Evolutionary conservation across 1,139 yeast genomes (phyloP).

Genomic region (Yamadazyma jaroonii): DNA sequence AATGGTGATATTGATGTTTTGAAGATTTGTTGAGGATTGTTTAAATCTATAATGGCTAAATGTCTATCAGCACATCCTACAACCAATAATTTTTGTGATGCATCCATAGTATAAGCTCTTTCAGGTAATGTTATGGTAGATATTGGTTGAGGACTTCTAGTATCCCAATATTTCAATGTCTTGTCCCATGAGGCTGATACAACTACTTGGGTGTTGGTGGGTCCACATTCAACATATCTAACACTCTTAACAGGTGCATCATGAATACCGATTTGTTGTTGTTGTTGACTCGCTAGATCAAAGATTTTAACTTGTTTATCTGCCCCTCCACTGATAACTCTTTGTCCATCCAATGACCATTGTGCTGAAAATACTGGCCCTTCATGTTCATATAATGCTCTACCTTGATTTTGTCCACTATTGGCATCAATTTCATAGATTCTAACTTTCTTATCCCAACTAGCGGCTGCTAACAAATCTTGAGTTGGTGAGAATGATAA

Average conservation of each 20-base stretch:
- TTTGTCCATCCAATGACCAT: slow-evolving; percentile 85
- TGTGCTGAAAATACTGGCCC: slow-evolving; percentile 82
- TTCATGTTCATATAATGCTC: slow-evolving; percentile 87
- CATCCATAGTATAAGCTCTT: slow-evolving; percentile 87
- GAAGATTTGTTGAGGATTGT: slow-evolving; percentile 81
- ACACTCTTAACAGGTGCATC: slow-evolving; percentile 77
- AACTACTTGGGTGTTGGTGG: slow-evolving; percentile 74
- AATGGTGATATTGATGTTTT: slow-evolving; percentile 76
- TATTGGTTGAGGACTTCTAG: slow-evolving; percentile 82
- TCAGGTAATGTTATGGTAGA: slow-evolving; percentile 84
- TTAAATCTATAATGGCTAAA: slow-evolving; percentile 70
- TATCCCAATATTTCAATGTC: slow-evolving; percentile 91
- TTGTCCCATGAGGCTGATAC: slow-evolving; percentile 98
- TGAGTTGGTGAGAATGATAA: slow-evolving; percentile 90
- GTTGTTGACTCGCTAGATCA: slow-evolving; percentile 80
- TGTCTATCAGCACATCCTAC: slow-evolving; percentile 94
- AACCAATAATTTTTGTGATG: slow-evolving; percentile 75
- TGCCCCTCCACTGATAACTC: slow-evolving; percentile 88
- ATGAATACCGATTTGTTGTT: slow-evolving; percentile 83
- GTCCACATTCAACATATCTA: slow-evolving; percentile 79
- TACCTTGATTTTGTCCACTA: slow-evolving; percentile 71
- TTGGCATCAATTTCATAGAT: slow-evolving; percentile 80
- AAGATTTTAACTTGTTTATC: slow-evolving; percentile 86
- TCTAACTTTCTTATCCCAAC: slow-evolving; percentile 96
- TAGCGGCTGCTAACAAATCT: slow-evolving; percentile 74